Base-by-base conservation (phyloP, 1,284 basidiomycete species). In the Chalciporus sp. region DNA sequence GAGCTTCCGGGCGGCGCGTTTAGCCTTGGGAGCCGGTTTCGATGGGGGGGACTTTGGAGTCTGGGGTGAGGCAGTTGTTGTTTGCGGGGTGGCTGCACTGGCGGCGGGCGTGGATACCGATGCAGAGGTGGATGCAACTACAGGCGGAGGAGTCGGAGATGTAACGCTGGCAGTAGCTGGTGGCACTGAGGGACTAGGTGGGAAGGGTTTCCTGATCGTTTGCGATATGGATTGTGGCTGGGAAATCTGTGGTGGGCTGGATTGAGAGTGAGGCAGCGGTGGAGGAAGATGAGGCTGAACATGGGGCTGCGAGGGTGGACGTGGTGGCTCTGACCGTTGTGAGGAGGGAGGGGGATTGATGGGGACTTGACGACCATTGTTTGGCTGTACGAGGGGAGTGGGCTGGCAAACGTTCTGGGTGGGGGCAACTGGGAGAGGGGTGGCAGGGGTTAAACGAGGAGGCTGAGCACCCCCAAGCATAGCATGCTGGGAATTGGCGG, bases 31-130 rank as follows among this genome's bases (percentile, higher is more conserved):
- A 6, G 79, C 80, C 0, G 75, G 61, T 62, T 76, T 83, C 44
- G 63, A 63, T 59, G 82, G 82, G 1, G 83, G 83, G 7, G 83
- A 84, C 64, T 79, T 84, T 3, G 78, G 73, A 6, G 75, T 74
- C 56, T 76, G 75, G 1, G 83, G 82, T 10, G 79, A 74, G 19
- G 83, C 85, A 1, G 76, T 66, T 2, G 80, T 73, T 7, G 80
- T 73, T 41, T 74, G 77, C 12, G 86, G 83, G 1, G 86, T 85
- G 1, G 81, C 73, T 0, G 74, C 76, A 39, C 76, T 72, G 4
- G 75, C 70, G 7, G 74, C 68, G 6, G 78, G 70, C 9, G 72
- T 74, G 4, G 76, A 73, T 9, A 71, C 57, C 16, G 67, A 55
- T 17, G 51, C 65, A 3, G 76, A 73, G 8, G 71, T 57, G 19